A percentile compares a stretch with the other conserved stretches of the same genome.
Evolutionary conservation across 148 eudicot species (phyloP).

Genomic region (Pouteria glomerata): DNA sequence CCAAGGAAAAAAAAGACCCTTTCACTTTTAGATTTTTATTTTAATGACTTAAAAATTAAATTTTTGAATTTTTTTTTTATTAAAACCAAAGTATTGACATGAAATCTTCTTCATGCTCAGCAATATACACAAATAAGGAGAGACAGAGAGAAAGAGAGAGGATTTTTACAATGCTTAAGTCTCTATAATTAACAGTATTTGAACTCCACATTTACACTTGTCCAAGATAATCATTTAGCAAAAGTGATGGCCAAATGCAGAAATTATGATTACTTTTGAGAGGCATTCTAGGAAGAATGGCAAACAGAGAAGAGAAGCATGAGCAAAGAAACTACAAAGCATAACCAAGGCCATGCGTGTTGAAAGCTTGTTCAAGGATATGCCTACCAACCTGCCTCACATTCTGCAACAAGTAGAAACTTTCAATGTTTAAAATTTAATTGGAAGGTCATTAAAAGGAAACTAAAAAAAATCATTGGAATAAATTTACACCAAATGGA

Average conservation of each 20-base stretch:
- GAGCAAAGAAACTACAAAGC: conserved; percentile 87
- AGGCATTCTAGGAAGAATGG: conserved; percentile 19
- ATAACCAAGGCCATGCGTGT: conserved; percentile 65
- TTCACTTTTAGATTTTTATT: too few relatives aligned
- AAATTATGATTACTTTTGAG: background rate
- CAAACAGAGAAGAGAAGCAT: conserved; percentile 52
- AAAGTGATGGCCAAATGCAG: background rate
- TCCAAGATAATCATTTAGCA: background rate
- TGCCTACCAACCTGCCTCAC: conserved; percentile 78
- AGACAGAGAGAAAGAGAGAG: too few relatives aligned
- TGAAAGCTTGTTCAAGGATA: conserved; percentile 75
- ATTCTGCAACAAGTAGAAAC: conserved; percentile 56
- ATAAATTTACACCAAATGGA: background rate
- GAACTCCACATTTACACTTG: too few relatives aligned
- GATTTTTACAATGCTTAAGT: too few relatives aligned
- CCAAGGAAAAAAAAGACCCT: too few relatives aligned
- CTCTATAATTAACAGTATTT: too few relatives aligned
- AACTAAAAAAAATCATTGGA: too few relatives aligned
- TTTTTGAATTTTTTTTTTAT: too few relatives aligned
- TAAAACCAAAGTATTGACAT: too few relatives aligned
- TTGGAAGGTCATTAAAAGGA: conserved; percentile 4
- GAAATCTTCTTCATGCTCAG: too few relatives aligned
- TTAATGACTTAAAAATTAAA: too few relatives aligned
- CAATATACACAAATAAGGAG: too few relatives aligned
- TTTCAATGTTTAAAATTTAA: background rate